phyloP scores from a whole-genome alignment of 768 basidiomycete genomes.

The Mycena pura region DNA sequence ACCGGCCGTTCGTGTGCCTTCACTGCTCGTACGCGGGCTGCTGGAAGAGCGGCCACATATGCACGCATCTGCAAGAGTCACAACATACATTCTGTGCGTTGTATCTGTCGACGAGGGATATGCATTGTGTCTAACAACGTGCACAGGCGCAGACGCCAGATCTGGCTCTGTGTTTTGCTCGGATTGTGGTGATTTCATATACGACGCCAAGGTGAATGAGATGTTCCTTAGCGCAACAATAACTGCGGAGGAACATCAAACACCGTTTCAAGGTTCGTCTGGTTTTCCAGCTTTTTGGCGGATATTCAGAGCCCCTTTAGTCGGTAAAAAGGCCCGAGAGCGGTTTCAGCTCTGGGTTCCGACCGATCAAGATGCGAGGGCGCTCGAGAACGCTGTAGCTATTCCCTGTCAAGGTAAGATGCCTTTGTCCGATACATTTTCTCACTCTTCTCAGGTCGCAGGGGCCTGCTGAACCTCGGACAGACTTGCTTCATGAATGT shows the following conservation, averaged over 20 bases:
- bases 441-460: constrained; percentile 57
- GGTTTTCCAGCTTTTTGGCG: not conserved
- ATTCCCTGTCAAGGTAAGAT: constrained; percentile 78
- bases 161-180: constrained; percentile 64
- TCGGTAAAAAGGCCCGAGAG: constrained; percentile 42
- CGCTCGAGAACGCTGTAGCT: constrained; percentile 55
- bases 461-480: constrained; percentile 86
- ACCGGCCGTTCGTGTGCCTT: constrained; percentile 24
- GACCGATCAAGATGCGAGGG: constrained; percentile 43
- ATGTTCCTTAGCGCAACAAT: constrained; percentile 20
- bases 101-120: not conserved
- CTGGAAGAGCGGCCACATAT: constrained; percentile 21
- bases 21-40: constrained; percentile 25
- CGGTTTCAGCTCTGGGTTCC: constrained; percentile 60
- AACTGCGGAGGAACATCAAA: constrained; percentile 20
- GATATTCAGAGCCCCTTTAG: not conserved
- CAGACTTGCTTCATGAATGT: constrained; percentile 96
- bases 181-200: constrained; percentile 63
- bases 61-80: constrained; percentile 13
- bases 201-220: constrained; percentile 48
- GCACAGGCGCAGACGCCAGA: constrained; percentile 59
- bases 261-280: constrained; percentile 19
- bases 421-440: not conserved
- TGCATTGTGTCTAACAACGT: not conserved
- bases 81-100: constrained; percentile 9